Evolutionary conservation across 139 green algal genomes (phyloP).

Genomic region (Mesotaenium endlicherianum): DNA sequence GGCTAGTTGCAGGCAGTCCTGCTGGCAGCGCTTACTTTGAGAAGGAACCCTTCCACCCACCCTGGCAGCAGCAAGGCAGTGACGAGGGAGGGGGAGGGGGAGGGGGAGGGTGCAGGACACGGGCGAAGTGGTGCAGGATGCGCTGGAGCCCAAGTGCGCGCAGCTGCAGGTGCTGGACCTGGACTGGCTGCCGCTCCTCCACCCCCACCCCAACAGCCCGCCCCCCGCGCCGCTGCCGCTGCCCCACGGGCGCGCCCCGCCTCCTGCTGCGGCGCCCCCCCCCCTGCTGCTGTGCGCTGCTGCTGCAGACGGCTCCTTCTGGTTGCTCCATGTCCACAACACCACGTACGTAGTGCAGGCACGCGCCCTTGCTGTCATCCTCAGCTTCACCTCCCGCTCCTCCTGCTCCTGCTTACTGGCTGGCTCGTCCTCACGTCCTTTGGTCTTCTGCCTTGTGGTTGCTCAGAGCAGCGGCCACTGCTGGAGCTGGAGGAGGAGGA

Average conservation of each 20-base stretch:
- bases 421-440: too few relatives aligned
- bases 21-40: background rate
- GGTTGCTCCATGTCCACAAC: constrained; percentile 26
- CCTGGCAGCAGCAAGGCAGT: background rate
- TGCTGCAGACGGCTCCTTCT: constrained; percentile 28
- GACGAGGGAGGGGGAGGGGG: background rate
- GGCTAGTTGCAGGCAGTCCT: background rate
- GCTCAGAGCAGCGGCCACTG: too few relatives aligned
- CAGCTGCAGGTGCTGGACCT: constrained; percentile 39
- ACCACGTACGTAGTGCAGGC: too few relatives aligned
- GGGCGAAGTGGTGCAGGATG: constrained; percentile 2
- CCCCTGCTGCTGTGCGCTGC: constrained; percentile 31
- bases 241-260: background rate
- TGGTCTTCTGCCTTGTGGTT: too few relatives aligned
- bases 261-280: background rate
- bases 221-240: background rate
- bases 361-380: too few relatives aligned
- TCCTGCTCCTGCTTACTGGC: too few relatives aligned
- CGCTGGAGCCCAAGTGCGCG: background rate
- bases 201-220: background rate
- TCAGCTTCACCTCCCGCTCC: too few relatives aligned
- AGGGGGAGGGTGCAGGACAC: constrained; percentile 4
- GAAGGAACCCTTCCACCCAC: background rate
- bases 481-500: too few relatives aligned
- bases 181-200: constrained; percentile 39